These are phyloP conservation scores for Acrodontium crateriforme DNA, from an alignment of 2,329 filamentous ascomycete genomes.

Conservation along the genomic window DNA sequence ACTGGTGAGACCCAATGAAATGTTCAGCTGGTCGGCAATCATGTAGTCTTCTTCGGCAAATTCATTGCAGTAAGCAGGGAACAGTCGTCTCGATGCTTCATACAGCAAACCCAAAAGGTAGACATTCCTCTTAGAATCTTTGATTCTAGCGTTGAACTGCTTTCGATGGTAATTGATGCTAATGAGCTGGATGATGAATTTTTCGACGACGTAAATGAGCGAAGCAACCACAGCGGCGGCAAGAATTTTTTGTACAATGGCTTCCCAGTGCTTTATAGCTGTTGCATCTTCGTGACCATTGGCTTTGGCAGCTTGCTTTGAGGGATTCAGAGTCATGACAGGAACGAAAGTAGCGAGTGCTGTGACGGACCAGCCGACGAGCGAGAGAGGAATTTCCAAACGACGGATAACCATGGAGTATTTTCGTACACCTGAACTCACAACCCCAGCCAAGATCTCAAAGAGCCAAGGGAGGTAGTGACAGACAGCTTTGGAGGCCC, in stretches of 20 bases:
- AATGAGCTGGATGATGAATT: constrained; percentile 66
- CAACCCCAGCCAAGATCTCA: constrained; percentile 47
- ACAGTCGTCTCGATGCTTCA: constrained; percentile 75
- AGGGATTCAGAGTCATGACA: constrained; percentile 27
- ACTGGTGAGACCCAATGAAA: constrained; percentile 41
- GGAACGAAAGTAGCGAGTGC: constrained; percentile 47
- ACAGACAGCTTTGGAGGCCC: constrained; percentile 47
- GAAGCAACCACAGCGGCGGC: constrained; percentile 54
- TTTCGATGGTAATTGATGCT: constrained; percentile 76
- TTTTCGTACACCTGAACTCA: constrained; percentile 50
- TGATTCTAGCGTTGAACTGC: constrained; percentile 70
- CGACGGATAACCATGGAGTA: constrained; percentile 45
- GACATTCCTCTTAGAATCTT: constrained; percentile 78
- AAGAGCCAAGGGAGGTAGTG: constrained; percentile 46
- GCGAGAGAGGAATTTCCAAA: constrained; percentile 46
- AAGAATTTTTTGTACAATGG: constrained; percentile 48
- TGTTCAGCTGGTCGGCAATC: constrained; percentile 62
- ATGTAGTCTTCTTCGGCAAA: constrained; percentile 85
- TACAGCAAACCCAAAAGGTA: constrained; percentile 72
- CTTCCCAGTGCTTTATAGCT: constrained; percentile 33
- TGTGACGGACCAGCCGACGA: constrained; percentile 46
- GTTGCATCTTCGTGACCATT: constrained; percentile 3
- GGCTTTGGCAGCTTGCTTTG: constrained; percentile 7
- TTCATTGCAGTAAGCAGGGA: constrained; percentile 83
- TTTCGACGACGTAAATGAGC: constrained; percentile 61